Evolutionary conservation across 108 stramenopile species (phyloP), one percentile per base, ranked within the genome.

Genomic region (Skeletonema menzelii): DNA sequence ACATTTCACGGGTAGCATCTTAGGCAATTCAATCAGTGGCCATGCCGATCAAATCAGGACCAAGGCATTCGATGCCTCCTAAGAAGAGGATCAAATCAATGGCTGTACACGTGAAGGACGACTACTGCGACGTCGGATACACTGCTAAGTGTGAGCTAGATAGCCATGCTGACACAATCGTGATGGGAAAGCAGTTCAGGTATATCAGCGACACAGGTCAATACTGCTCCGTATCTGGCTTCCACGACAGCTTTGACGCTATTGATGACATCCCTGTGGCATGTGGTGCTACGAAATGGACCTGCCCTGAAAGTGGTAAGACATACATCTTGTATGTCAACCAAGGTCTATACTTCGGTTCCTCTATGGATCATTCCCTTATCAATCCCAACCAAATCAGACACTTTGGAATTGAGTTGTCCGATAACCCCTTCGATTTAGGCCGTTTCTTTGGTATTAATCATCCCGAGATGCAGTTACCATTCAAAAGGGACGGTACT

Each of bases 221-320:
- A n/a, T 3, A 7, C 12, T 56, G 56, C 15, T 7, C 10, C 20
- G 49, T 26, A 4, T 17, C 10, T n/a, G 28, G 56, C 31, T 67
- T 57, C 47, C 56, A 67, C 19, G 56, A 53, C 19, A n/a, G 13
- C 8, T 56, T 32, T 10, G 66, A 56, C 6, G 26, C 59, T 1
- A 55, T 81, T 1, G 2, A 59, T 0, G 40, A 76, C 34, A 44
- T 83, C 4, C 82, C 82, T 1, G 69, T 88, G 37, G 70, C 56
- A 17, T 79, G 59, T 6, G 77, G 44, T 38, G 70, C 77, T 3
- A 69, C 72, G 14, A 82, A 77, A 30, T 80, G 62, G 35, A 60
- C 73, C n/a, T 38, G 63, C 40, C 70, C 70, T 2, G 12, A 35
- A 4, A 69, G 67, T 10, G 49, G 65, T 1, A 26, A 26, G 0